Evolutionary conservation across 2,329 filamentous ascomycete genomes (phyloP).

Genomic region (Harringtonia lauricola): DNA sequence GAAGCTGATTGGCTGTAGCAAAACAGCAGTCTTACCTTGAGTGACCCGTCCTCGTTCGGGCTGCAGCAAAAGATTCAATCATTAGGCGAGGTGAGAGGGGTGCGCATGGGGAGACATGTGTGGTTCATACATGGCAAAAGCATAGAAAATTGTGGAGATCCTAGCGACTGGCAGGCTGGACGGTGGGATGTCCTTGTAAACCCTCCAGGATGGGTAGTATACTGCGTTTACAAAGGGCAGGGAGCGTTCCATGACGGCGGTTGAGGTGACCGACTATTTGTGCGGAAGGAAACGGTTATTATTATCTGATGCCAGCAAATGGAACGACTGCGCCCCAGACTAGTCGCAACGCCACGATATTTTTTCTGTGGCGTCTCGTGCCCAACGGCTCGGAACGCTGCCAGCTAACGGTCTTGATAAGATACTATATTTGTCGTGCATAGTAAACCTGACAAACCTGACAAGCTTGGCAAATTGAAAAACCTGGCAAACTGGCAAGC

Average conservation of each 20-base stretch:
- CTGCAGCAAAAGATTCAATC: slow-evolving; percentile 11
- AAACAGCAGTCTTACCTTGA: too few species aligned
- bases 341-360: too few species aligned
- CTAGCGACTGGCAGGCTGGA: slow-evolving; percentile 42
- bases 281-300: too few species aligned
- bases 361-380: too few species aligned
- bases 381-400: too few species aligned
- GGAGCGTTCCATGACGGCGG: slow-evolving; percentile 1
- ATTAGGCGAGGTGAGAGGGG: background rate
- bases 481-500: too few species aligned
- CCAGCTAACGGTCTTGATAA: too few species aligned
- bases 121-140: slow-evolving; percentile 43
- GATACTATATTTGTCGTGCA: too few species aligned
- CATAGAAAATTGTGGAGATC: slow-evolving; percentile 54
- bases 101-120: background rate
- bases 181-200: slow-evolving; percentile 50
- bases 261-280: background rate
- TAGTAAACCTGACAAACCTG: too few species aligned
- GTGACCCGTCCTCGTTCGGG: slow-evolving; percentile 21
- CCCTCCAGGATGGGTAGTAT: slow-evolving; percentile 56
- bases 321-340: too few species aligned
- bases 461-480: too few species aligned
- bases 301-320: too few species aligned
- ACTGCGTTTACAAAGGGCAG: slow-evolving; percentile 22
- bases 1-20: slow-evolving; percentile 2